Base-by-base conservation (phyloP, 495 filamentous ascomycete species). In the Hypoxylon lienhwacheense region DNA sequence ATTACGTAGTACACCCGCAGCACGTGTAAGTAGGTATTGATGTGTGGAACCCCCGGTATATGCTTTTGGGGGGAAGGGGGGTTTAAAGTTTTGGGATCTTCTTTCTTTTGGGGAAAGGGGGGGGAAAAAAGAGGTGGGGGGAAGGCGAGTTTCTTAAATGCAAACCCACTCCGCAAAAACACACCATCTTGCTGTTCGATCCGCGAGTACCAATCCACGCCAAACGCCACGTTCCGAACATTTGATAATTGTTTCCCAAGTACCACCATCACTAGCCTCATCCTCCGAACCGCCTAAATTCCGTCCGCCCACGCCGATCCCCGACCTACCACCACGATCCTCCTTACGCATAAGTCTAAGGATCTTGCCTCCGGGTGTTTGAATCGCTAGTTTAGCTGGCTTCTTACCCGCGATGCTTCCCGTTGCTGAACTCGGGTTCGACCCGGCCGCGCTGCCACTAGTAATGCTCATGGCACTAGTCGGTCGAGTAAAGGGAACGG, bases 181-280 rank as follows among this genome's bases (percentile, higher is more conserved):
- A 72, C 95, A 97, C 93, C 93, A 99, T 54, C 93, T 78, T 6
- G 92, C 95, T 53, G 88, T 97, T 45, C 93, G 81, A 76, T 99
- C 93, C 8, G 93, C 93, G 14, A 99, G 78, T 54, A 99, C 93
- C 44, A 99, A 71, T 0, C 90, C 95, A 52, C 93, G 82, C 93
- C 93, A 98, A 19, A 85, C 80, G 0, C 93, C 93, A 20, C 85
- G 78, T 66, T 98, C 93, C 0, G 89, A 89, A 69, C 92, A 90
- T 75, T 98, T 98, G 69, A 90, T 96, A 34, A 97, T 93, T 5
- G 92, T 98, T 73, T 98, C 93, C 95, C 95, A 98, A 0, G 86
- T 81, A 35, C 87, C 89, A 10, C 90, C 89, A 45, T 91, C 89
- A 4, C 83, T 85, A 0, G 68, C 72, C 10, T 82, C 84, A 37